These are phyloP conservation scores for Angomonas ambiguus DNA, from an alignment of 208 protist species.

Conservation along the genomic window DNA sequence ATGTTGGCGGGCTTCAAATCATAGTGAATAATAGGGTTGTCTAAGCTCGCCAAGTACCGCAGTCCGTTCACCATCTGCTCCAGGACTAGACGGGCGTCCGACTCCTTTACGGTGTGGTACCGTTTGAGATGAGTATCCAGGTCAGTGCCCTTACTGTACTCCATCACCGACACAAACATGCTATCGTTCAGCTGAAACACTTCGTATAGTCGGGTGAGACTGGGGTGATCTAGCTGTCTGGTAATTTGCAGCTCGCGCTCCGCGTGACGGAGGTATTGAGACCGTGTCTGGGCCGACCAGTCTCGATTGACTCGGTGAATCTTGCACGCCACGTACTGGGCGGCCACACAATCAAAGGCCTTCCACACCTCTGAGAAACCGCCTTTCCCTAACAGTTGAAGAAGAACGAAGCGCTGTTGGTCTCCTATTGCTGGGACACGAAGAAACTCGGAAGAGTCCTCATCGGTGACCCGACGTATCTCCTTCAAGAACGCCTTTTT, in stretches of 20 bases:
- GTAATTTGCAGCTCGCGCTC: conserved; percentile 94
- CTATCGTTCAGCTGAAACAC: conserved; percentile 74
- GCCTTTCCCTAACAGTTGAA: conserved; percentile 92
- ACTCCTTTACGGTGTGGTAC: conserved; percentile 71
- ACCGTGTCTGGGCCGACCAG: conserved; percentile 84
- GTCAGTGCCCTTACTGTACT: conserved; percentile 90
- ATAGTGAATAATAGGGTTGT: conserved; percentile 81
- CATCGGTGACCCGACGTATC: conserved; percentile 71
- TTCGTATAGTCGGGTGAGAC: conserved; percentile 81
- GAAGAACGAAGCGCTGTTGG: conserved; percentile 76
- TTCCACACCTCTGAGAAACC: conserved; percentile 96
- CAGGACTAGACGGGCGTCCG: conserved; percentile 87
- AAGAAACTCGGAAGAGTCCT: conserved; percentile 71
- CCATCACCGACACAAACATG: conserved; percentile 93
- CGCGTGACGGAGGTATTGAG: conserved; percentile 91
- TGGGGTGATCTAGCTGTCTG: conserved; percentile 75
- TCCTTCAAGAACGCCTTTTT: conserved; percentile 80
- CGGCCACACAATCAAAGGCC: conserved; percentile 85
- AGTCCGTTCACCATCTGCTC: conserved; percentile 90
- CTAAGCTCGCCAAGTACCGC: conserved; percentile 81
- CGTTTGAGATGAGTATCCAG: conserved; percentile 90
- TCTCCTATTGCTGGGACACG: conserved; percentile 42
- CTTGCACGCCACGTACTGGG: conserved; percentile 93
- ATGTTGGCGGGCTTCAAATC: conserved; percentile 81
- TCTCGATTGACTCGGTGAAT: conserved; percentile 90